Conservation (phyloP, 352 stramenopile species). For the Pelagophyceae sp. region DNA sequence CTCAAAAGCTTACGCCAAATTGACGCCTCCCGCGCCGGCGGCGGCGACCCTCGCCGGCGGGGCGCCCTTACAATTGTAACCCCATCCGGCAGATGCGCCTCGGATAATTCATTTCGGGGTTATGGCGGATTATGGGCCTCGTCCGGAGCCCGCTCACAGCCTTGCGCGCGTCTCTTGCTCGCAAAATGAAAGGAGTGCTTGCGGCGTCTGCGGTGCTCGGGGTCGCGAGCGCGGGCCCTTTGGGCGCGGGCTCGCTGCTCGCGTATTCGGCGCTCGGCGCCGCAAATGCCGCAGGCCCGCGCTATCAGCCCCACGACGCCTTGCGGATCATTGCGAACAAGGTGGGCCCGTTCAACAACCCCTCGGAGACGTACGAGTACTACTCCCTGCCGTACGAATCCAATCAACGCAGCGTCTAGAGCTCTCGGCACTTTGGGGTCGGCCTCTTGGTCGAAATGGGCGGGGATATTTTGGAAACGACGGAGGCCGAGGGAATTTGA, state of each 20-base stretch:
- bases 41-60: not conserved
- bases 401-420: slow-evolving; percentile 59
- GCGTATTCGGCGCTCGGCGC: not conserved
- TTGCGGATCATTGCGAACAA: slow-evolving; percentile 66
- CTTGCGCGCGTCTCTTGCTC: no score
- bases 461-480: slow-evolving; percentile 56
- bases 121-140: no score
- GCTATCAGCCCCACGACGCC: slow-evolving; percentile 48
- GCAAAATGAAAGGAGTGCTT: no score
- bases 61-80: not conserved
- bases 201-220: no score
- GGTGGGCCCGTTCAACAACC: slow-evolving; percentile 89
- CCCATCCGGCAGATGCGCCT: not conserved
- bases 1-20: no score
- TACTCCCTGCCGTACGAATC: slow-evolving; percentile 80
- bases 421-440: not conserved
- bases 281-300: slow-evolving; percentile 13
- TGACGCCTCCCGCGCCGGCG: no score
- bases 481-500: no score
- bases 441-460: slow-evolving; percentile 20
- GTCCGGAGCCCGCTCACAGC: no score
- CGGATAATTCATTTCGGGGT: no score
- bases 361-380: slow-evolving; percentile 95
- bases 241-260: not conserved
- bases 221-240: not conserved